Percentiles rank a stretch among this genome's conserved stretches.
phyloP scores from a whole-genome alignment of 2,329 filamentous ascomycete species.

The Curvularia eragrostidis region DNA sequence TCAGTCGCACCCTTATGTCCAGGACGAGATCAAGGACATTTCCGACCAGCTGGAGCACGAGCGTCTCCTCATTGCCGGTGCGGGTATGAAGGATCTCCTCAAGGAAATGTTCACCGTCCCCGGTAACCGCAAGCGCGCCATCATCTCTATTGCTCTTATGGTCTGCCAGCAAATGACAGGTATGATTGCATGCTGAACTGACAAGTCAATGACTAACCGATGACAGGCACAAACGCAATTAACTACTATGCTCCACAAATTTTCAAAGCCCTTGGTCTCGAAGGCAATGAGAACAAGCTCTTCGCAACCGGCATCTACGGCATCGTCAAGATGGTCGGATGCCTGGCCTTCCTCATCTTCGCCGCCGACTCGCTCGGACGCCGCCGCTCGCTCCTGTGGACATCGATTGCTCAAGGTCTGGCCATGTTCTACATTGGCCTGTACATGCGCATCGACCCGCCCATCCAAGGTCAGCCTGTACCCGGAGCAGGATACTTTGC shows the following conservation, averaged over 20 bases:
- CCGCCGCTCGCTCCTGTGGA: slow-evolving; percentile 68
- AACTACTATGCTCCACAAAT: slow-evolving; percentile 75
- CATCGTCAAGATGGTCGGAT: slow-evolving; percentile 71
- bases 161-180: slow-evolving; percentile 77
- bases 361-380: slow-evolving; percentile 73
- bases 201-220: too few relatives aligned
- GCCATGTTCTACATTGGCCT: slow-evolving; percentile 76
- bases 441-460: slow-evolving; percentile 69
- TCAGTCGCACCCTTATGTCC: slow-evolving; percentile 45
- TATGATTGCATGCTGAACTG: slow-evolving; percentile 49
- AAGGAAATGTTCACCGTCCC: slow-evolving; percentile 55
- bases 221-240: slow-evolving; percentile 64
- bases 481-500: slow-evolving; percentile 73
- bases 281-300: slow-evolving; percentile 63
- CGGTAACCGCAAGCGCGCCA: slow-evolving; percentile 65
- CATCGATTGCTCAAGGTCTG: slow-evolving; percentile 65
- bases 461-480: slow-evolving; percentile 60
- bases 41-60: slow-evolving; percentile 58
- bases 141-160: slow-evolving; percentile 69
- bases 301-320: slow-evolving; percentile 79
- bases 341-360: slow-evolving; percentile 69
- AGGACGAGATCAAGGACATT: slow-evolving; percentile 47
- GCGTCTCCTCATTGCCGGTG: slow-evolving; percentile 62
- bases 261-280: slow-evolving; percentile 69
- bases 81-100: slow-evolving; percentile 51